Evolutionary conservation across 2,329 filamentous ascomycete species (phyloP).

Genomic region (Neobulgaria alba): DNA sequence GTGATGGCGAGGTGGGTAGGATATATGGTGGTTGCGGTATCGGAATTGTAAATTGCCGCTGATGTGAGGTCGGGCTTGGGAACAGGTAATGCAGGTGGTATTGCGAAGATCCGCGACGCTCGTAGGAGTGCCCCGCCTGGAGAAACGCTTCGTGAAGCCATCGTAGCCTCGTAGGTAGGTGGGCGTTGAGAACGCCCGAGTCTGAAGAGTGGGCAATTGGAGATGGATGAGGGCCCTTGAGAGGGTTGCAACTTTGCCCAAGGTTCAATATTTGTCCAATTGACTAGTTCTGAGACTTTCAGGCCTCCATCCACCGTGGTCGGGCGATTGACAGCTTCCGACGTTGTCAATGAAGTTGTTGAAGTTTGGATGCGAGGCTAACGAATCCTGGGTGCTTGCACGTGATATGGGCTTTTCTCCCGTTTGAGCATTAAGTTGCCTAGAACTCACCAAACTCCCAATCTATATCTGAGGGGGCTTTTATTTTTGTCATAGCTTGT

Average conservation of each 20-base stretch:
- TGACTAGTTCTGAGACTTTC: not conserved
- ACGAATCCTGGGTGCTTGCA: no score
- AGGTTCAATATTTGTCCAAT: not conserved
- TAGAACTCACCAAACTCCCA: no score
- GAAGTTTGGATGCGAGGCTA: constrained; percentile 1
- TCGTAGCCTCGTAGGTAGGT: constrained; percentile 8
- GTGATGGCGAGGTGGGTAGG: constrained; percentile 80
- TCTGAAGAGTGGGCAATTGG: not conserved
- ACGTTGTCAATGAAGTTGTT: not conserved
- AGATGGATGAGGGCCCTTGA: not conserved
- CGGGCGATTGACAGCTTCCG: not conserved
- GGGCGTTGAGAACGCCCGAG: constrained; percentile 2
- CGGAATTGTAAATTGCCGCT: constrained; percentile 44
- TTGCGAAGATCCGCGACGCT: constrained; percentile 80
- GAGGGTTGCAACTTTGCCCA: not conserved
- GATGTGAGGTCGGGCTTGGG: constrained; percentile 44
- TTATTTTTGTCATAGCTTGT: no score
- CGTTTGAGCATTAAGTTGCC: no score
- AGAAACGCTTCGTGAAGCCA: constrained; percentile 37
- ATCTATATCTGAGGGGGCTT: no score
- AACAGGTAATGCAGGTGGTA: constrained; percentile 66
- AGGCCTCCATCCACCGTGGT: not conserved
- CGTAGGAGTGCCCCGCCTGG: constrained; percentile 66
- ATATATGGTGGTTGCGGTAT: constrained; percentile 64
- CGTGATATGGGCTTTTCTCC: no score